These are phyloP conservation scores for Vigna unguiculata DNA, from an alignment of 306 rosid genomes.

Conservation along the genomic window DNA sequence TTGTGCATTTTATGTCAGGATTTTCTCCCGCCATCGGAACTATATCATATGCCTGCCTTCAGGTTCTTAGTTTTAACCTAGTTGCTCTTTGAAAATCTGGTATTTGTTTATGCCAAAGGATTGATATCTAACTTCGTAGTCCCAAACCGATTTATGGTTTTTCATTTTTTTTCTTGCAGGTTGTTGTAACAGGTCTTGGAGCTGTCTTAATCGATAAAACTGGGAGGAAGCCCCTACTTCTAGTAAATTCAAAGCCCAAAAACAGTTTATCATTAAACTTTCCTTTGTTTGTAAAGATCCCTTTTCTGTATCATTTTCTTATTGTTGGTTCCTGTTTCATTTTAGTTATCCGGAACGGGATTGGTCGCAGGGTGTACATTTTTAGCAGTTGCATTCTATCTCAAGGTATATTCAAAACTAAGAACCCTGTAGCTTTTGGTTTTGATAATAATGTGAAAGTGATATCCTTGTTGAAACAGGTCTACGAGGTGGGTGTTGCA, in stretches of 20 bases:
- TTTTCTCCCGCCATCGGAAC: slow-evolving; percentile 69
- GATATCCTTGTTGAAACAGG: slow-evolving; percentile 56
- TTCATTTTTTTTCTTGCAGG: slow-evolving; percentile 50
- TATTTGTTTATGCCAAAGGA: background rate
- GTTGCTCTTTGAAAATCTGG: background rate
- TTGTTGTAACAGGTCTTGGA: slow-evolving; percentile 70
- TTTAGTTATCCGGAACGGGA: slow-evolving; percentile 78
- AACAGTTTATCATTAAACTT: slow-evolving; percentile 17
- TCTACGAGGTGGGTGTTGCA: slow-evolving; percentile 50
- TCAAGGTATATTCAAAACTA: slow-evolving; percentile 59
- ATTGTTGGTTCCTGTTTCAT: slow-evolving; percentile 43
- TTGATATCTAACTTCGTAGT: too few relatives aligned
- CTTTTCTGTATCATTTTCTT: slow-evolving; percentile 26
- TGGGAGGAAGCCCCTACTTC: slow-evolving; percentile 85
- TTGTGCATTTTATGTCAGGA: slow-evolving; percentile 52
- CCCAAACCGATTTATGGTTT: slow-evolving; percentile 3
- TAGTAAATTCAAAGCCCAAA: slow-evolving; percentile 55
- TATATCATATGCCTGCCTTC: slow-evolving; percentile 69
- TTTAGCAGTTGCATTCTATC: slow-evolving; percentile 75
- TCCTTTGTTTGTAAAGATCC: slow-evolving; percentile 1
- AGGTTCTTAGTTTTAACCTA: slow-evolving; percentile 58
- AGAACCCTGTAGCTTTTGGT: slow-evolving; percentile 22
- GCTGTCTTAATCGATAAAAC: slow-evolving; percentile 69
- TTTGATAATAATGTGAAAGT: slow-evolving; percentile 29
- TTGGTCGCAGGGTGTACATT: slow-evolving; percentile 66